phyloP scores from a whole-genome alignment of 345 rosid species.

The Eucalyptus viminalis region DNA sequence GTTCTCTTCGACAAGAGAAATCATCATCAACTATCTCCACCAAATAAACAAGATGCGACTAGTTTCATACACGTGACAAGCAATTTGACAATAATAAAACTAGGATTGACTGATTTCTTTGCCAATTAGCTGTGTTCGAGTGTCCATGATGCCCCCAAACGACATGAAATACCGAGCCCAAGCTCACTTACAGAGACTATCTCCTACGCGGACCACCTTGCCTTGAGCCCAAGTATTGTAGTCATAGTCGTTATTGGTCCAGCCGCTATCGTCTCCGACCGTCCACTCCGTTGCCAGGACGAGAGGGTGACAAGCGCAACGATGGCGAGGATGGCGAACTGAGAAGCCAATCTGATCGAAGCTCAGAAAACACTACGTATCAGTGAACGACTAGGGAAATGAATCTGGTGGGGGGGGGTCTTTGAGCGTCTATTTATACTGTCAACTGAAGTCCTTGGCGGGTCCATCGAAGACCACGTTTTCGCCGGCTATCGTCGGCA shows the following conservation, averaged over 20 bases:
- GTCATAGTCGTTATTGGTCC: slow-evolving; percentile 10
- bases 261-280: slow-evolving; percentile 15
- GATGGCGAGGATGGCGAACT: neutral
- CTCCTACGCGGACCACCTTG: slow-evolving; percentile 14
- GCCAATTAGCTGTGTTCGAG: neutral
- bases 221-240: slow-evolving; percentile 10
- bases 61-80: neutral
- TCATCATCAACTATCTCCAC: neutral
- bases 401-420: neutral
- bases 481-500: neutral
- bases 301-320: neutral
- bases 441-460: neutral
- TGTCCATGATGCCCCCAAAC: neutral
- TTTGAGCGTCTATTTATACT: neutral
- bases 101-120: neutral
- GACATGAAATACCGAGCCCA: neutral
- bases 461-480: neutral
- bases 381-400: neutral
- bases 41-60: neutral
- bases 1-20: neutral
- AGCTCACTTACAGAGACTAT: slow-evolving; percentile 6
- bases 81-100: neutral
- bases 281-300: slow-evolving; percentile 4
- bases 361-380: neutral
- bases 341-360: neutral